Evolutionary conservation across 2,329 filamentous ascomycete species (phyloP).

Genomic region (Alternaria ventricosa): DNA sequence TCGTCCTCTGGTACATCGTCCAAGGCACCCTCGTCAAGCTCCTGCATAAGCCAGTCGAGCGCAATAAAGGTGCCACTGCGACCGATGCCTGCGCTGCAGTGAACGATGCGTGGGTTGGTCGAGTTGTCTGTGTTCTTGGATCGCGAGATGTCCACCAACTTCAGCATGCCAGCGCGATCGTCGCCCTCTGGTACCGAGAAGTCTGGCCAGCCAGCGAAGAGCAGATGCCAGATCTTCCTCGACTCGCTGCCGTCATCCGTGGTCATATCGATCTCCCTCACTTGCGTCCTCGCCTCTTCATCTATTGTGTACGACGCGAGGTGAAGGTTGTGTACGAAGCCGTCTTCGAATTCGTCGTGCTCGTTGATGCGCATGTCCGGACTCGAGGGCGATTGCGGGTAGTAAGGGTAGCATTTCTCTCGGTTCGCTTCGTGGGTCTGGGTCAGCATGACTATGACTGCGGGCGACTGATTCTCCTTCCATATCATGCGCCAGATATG

Average conservation of each 20-base stretch:
- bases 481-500: constrained; percentile 97
- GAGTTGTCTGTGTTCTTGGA: constrained; percentile 58
- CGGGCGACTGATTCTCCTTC: constrained; percentile 72
- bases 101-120: constrained; percentile 73
- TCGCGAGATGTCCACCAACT: constrained; percentile 71
- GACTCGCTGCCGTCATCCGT: constrained; percentile 56
- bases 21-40: constrained; percentile 77
- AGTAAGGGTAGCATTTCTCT: constrained; percentile 91
- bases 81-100: constrained; percentile 86
- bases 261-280: constrained; percentile 71
- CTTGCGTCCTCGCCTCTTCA: constrained; percentile 66
- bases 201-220: constrained; percentile 90
- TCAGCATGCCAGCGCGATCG: constrained; percentile 71
- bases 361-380: constrained; percentile 64
- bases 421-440: constrained; percentile 78
- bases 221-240: constrained; percentile 79
- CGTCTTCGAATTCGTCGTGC: constrained; percentile 68
- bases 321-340: constrained; percentile 70
- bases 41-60: constrained; percentile 86
- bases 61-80: constrained; percentile 95
- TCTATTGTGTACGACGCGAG: constrained; percentile 65
- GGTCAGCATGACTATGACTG: constrained; percentile 93
- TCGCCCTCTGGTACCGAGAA: constrained; percentile 78
- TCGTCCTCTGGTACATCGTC: constrained; percentile 54
- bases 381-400: constrained; percentile 61